Percentiles rank a stretch among this genome's conserved stretches.
Evolutionary conservation across 129 eudicot species (phyloP).

Genomic region (Scalesia atractyloides): DNA sequence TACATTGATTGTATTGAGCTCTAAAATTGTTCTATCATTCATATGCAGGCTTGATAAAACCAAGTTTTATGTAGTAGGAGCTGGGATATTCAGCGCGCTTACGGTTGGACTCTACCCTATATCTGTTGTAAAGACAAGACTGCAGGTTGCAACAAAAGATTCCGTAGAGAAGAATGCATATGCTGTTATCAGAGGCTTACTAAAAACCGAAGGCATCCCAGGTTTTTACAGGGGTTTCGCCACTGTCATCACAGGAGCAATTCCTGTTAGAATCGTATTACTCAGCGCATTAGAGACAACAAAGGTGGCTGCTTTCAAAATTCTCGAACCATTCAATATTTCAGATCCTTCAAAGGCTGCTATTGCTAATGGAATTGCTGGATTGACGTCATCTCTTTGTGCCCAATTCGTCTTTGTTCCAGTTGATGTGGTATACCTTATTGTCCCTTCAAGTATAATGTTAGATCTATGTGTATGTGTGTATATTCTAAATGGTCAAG

Average conservation of each 20-base stretch:
- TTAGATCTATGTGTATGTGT: not conserved
- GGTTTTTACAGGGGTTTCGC: slow-evolving; percentile 98
- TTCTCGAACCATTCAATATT: slow-evolving; percentile 73
- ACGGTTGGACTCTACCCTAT: slow-evolving; percentile 93
- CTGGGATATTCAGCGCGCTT: slow-evolving; percentile 84
- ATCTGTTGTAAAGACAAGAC: slow-evolving; percentile 88
- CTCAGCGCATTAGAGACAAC: slow-evolving; percentile 93
- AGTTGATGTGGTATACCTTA: slow-evolving; percentile 82
- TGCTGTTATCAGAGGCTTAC: slow-evolving; percentile 69
- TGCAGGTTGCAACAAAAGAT: slow-evolving; percentile 88
- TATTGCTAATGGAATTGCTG: slow-evolving; percentile 92
- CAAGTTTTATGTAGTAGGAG: slow-evolving; percentile 92
- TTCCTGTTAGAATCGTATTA: slow-evolving; percentile 89
- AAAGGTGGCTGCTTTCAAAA: slow-evolving; percentile 74
- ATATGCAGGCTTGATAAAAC: slow-evolving; percentile 94
- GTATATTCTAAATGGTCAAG: not conserved
- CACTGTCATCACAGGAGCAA: slow-evolving; percentile 86
- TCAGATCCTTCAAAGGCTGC: slow-evolving; percentile 96
- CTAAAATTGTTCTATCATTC: slow-evolving; percentile 9
- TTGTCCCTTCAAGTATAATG: not conserved
- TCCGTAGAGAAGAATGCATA: slow-evolving; percentile 72
- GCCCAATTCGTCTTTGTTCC: slow-evolving; percentile 94
- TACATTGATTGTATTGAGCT: slow-evolving; percentile 12
- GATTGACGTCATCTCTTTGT: slow-evolving; percentile 82
- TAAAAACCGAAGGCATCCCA: slow-evolving; percentile 83